These are phyloP conservation scores for Xylariaceae sp. DNA, from an alignment of 2,329 filamentous ascomycete genomes.

Conservation along the genomic window DNA sequence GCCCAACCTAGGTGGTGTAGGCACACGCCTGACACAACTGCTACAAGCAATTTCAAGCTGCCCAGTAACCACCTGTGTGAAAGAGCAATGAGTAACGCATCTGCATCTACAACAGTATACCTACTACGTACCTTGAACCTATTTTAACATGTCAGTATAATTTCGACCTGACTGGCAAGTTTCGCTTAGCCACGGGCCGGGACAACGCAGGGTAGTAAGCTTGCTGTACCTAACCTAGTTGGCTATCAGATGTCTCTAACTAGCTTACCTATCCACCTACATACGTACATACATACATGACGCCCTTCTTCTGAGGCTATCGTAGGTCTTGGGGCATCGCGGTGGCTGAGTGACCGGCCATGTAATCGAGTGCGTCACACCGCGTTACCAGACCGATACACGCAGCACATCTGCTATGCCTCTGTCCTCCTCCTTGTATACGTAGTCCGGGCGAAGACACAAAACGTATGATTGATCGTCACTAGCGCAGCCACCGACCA, in stretches of 20 bases:
- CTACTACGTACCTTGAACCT: background rate
- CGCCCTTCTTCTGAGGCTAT: background rate
- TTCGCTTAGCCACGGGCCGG: background rate
- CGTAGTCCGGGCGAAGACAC: background rate
- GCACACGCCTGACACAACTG: background rate
- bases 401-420: background rate
- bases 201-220: background rate
- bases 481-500: background rate
- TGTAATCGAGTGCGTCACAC: background rate
- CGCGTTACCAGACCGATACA: background rate
- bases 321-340: background rate
- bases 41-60: background rate
- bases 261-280: background rate
- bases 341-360: background rate
- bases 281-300: background rate
- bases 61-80: no score
- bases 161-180: background rate
- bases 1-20: background rate
- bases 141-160: background rate
- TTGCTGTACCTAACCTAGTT: background rate
- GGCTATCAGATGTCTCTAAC: background rate
- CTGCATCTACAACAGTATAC: background rate
- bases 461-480: background rate
- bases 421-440: no score
- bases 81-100: background rate